Percentiles rank a stretch among this genome's conserved stretches.
Conservation (phyloP, 192 early-diverging fungal genomes). For the Backusella psychrophila region DNA sequence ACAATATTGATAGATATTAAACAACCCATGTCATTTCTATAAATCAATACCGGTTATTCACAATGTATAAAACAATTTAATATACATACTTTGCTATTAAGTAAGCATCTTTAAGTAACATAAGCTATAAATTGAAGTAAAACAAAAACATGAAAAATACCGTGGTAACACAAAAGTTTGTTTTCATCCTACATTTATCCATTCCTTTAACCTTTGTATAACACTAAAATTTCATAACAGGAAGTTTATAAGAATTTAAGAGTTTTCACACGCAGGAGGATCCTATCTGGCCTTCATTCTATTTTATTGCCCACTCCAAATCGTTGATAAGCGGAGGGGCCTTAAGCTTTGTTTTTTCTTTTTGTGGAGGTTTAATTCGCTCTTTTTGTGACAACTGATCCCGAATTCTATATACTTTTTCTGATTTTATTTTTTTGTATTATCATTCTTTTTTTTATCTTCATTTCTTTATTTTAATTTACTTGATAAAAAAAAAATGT, state of each 20-base stretch:
- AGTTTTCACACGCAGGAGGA: constrained; percentile 1
- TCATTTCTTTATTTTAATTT: neutral
- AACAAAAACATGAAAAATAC: neutral
- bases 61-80: neutral
- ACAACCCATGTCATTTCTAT: neutral
- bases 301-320: neutral
- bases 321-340: neutral
- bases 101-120: neutral
- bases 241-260: constrained; percentile 8
- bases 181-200: constrained; percentile 2
- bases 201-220: neutral
- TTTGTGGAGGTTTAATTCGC: neutral
- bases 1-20: neutral
- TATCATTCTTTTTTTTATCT: constrained; percentile 11
- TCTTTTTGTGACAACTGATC: constrained; percentile 6
- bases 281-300: neutral
- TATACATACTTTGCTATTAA: neutral
- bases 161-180: neutral
- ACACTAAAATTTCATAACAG: constrained; percentile 1
- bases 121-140: neutral
- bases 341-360: neutral
- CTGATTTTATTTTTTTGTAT: neutral
- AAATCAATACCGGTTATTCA: neutral
- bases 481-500: neutral
- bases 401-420: neutral